Conservation (phyloP, 1,284 basidiomycete genomes). For the Chondrostereum purpureum region DNA sequence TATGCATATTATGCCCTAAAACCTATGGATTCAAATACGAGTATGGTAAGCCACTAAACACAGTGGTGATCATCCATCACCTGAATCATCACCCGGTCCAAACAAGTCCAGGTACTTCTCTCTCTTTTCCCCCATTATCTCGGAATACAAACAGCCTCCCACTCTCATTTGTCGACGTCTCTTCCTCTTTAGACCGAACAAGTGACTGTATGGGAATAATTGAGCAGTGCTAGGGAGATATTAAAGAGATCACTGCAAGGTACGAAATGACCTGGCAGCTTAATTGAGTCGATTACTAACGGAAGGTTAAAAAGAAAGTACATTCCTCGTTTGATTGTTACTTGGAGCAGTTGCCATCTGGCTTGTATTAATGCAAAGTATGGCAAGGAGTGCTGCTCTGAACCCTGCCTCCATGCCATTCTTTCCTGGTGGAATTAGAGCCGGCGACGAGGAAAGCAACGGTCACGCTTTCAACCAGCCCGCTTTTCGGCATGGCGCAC, state of each 20-base stretch:
- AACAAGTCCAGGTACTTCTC: neutral
- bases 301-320: slow-evolving; percentile 21
- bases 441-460: slow-evolving; percentile 45
- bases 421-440: slow-evolving; percentile 62
- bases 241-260: neutral
- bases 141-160: slow-evolving; percentile 4
- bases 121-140: slow-evolving; percentile 1
- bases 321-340: slow-evolving; percentile 25
- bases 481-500: slow-evolving; percentile 28
- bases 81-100: slow-evolving; percentile 1
- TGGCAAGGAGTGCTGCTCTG: slow-evolving; percentile 68
- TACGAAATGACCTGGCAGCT: neutral
- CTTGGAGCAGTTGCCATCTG: slow-evolving; percentile 26
- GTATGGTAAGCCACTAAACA: too few species aligned
- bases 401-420: slow-evolving; percentile 79
- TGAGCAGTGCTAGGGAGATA: slow-evolving; percentile 15
- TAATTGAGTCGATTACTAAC: neutral
- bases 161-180: neutral
- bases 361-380: slow-evolving; percentile 39
- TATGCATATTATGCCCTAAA: too few species aligned
- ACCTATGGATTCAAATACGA: too few species aligned
- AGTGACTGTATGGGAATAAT: slow-evolving; percentile 32
- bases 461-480: slow-evolving; percentile 40
- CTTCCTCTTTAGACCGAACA: neutral
- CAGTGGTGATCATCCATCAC: too few species aligned